Evolutionary conservation across 2,329 filamentous ascomycete species (phyloP), one percentile per base, ranked within the genome.

Genomic region (Rugonectria rugulosa): DNA sequence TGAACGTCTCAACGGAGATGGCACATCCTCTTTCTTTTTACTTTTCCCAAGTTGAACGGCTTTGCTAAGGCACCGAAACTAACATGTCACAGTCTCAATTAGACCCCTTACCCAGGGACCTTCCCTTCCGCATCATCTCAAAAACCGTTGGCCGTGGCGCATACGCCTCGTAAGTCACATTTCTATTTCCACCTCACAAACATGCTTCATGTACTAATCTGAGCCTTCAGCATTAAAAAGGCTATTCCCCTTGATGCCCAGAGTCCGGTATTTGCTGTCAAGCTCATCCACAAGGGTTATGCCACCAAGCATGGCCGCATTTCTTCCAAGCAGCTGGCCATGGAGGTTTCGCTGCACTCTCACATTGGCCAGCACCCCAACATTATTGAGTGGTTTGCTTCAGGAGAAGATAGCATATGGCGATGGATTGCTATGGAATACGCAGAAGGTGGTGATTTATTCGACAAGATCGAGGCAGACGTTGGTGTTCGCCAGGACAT

Each of bases 381-480:
- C 73, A 89, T 99, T 62, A 97, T 99, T 68, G 89, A 92, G 70
- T 97, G 92, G 83, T 92, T 96, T 66, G 88, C 89, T 36, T 90
- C 88, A 2, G 94, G 92, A 50, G 91, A 97, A 73, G 93, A 99
- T 71, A 69, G 81, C 0, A 77, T 88, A 15, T 99, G 95, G 94
- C 86, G 90, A 65, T 99, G 95, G 95, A 97, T 99, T 66, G 94
- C 93, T 32, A 97, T 99, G 92, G 95, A 99, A 75, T 89, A 91
- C 64, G 95, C 95, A 40, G 91, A 96, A 67, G 95, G 95, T 36
- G 95, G 95, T 10, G 95, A 99, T 72, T 81, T 99, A 7, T 99
- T 99, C 73, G 95, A 99, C 85, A 99, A 99, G 80, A 98, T 99
- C 66, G 96, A 99, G 77, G 93, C 95, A 15, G 95, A 99, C 73